Base-by-base conservation (phyloP, 1,284 basidiomycete species). In the Anthracocystis setariae region DNA sequence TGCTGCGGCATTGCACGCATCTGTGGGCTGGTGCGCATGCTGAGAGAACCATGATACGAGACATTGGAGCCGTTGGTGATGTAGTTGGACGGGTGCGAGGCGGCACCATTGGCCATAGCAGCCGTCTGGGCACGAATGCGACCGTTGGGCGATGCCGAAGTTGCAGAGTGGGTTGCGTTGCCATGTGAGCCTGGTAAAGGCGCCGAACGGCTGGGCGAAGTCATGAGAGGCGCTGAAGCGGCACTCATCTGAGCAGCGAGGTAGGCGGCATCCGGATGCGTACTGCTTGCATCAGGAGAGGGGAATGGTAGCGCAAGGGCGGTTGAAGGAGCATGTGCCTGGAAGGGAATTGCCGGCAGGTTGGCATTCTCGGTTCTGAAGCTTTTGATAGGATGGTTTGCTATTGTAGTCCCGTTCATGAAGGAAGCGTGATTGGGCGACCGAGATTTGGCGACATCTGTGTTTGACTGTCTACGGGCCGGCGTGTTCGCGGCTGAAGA, bases 1-100 rank as follows among this genome's bases (percentile, higher is more conserved):
- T 73, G 67, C 2, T 67, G 62, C 27, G 57, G 43, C 24, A 65
- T 10, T 8, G 58, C 66, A 17, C 66, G 71, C 62, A 73, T 66
- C 47, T 69, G 66, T 3, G 71, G 71, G 20, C 56, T 58, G 18
- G 66, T 62, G 32, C 71, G 61, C 49, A 59, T 58, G 46, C 62
- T 68, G 25, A 60, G 56, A 32, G 67, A 56, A 25, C 56, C 60
- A 15, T 60, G 48, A 20, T 58, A 54, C 17, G 58, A 53, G 12
- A 46, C 8, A 23, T 60, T 59, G 57, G 47, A 52, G 18, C 35
- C 40, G 43, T 57, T 57, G 48, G 46, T 38, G 24, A 8, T 24
- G 43, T 66, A 51, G 46, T 37, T 46, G 1, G 38, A 10, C 5
- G 47, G 25, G 37, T 60, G 58, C 12, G 64, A 15, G 2, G 64